A percentile compares a stretch with the other conserved stretches of the same genome.
phyloP scores from a whole-genome alignment of 495 filamentous ascomycete species.

The Evansstolkia leycettana region DNA sequence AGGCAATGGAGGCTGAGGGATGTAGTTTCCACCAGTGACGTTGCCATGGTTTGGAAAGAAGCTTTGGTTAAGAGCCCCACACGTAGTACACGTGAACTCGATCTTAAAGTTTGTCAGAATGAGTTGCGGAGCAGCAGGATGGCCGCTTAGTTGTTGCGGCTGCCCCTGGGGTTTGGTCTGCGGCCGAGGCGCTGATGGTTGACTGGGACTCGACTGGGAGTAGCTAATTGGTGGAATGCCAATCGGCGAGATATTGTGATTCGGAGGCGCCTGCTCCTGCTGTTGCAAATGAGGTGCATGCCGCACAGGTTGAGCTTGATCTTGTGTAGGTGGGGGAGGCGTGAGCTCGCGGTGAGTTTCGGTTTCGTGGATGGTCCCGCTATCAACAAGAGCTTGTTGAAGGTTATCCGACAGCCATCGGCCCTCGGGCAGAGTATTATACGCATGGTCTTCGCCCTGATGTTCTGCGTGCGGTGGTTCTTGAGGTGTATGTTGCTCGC shows the following conservation, averaged over 20 bases:
- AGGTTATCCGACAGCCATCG: constrained; percentile 25
- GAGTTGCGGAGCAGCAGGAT: constrained; percentile 18
- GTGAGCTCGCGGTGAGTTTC: constrained; percentile 13
- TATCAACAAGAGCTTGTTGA: constrained; percentile 16
- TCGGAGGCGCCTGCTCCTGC: constrained; percentile 11
- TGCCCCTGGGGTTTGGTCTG: constrained; percentile 16
- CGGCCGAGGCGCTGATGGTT: constrained; percentile 10
- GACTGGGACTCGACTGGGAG: constrained; percentile 9
- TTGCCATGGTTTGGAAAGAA: constrained; percentile 34
- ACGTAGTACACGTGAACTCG: constrained; percentile 32
- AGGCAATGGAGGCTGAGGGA: constrained; percentile 17
- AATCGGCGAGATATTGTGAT: constrained; percentile 11
- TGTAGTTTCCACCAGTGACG: constrained; percentile 20
- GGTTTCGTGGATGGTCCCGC: constrained; percentile 13
- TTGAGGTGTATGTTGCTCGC: constrained; percentile 4
- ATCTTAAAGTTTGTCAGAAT: constrained; percentile 33
- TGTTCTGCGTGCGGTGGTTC: constrained; percentile 8
- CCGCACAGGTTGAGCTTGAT: constrained; percentile 16
- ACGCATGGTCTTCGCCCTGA: constrained; percentile 12
- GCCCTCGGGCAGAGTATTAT: constrained; percentile 17
- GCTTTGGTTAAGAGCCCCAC: constrained; percentile 32
- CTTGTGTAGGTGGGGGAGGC: constrained; percentile 6
- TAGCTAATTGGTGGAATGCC: constrained; percentile 12
- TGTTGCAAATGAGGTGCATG: constrained; percentile 7
- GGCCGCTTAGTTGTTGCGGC: constrained; percentile 10